Evolutionary conservation across 2,329 filamentous ascomycete genomes (phyloP), one percentile per base, ranked within the genome.

Genomic region (Huntiella omanensis): DNA sequence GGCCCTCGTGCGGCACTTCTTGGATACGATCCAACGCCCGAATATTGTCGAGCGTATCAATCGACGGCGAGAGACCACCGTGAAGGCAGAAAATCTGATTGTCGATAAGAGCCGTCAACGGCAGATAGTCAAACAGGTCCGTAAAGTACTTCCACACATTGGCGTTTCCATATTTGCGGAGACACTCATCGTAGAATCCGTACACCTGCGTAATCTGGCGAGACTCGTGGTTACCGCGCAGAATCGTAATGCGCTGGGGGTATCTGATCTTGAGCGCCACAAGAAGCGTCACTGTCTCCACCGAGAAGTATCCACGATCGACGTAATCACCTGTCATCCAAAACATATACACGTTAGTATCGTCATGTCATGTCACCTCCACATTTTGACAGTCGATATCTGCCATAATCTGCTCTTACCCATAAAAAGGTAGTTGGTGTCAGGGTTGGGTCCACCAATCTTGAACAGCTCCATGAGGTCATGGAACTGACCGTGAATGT

Each of bases 141-240:
- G 87, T 95, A 62, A 94, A 98, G 62, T 85, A 95, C 70, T 95
- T 95, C 91, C 91, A 98, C 53, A 98, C 91, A 56, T 94, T 96
- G 52, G 91, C 88, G 59, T 95, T 96, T 62, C 91, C 91, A 62
- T 98, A 98, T 69, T 98, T 98, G 61, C 87, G 83, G 56, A 96
- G 76, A 62, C 91, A 98, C 64, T 98, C 91, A 62, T 96, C 91
- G 69, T 98, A 98, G 69, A 98, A 98, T 52, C 91, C 91, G 62
- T 98, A 98, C 50, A 98, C 91, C 64, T 96, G 88, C 40, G 91
- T 98, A 63, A 98, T 98, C 66, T 98, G 91, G 57, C 91, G 81
- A 53, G 87, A 95, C 67, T 98, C 91, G 73, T 98, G 91, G 67
- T 98, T 98, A 59, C 91, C 91, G 60, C 91, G 87, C 55, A 98